These are phyloP conservation scores for Cucurbita maxima DNA, from an alignment of 306 rosid genomes.

Conservation along the genomic window DNA sequence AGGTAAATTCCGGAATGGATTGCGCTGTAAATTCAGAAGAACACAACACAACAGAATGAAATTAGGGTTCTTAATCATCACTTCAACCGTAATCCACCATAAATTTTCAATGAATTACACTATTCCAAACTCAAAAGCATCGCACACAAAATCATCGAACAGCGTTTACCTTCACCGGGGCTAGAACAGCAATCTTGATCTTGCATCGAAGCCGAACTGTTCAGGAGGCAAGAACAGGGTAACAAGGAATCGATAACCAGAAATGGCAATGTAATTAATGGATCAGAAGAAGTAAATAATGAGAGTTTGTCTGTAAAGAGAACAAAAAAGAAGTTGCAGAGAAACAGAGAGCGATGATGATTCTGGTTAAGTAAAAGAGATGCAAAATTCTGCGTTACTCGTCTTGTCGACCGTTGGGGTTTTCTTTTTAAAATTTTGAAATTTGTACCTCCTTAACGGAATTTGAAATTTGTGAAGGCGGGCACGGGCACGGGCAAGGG, in stretches of 20 bases:
- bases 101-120: background rate
- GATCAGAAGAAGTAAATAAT: background rate
- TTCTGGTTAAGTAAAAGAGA: too few relatives aligned
- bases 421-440: too few relatives aligned
- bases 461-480: too few relatives aligned
- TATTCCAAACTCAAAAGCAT: background rate
- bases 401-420: too few relatives aligned
- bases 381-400: too few relatives aligned
- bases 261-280: background rate
- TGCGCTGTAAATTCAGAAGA: too few relatives aligned
- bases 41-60: too few relatives aligned
- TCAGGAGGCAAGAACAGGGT: background rate
- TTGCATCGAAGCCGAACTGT: background rate
- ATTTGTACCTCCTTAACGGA: too few relatives aligned
- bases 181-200: slow-evolving; percentile 1
- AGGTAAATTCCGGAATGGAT: slow-evolving; percentile 35
- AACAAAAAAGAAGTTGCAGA: too few relatives aligned
- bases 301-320: too few relatives aligned
- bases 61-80: background rate
- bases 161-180: background rate
- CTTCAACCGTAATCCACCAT: background rate
- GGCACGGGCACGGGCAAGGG: too few relatives aligned
- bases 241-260: background rate
- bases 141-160: background rate
- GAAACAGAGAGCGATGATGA: too few relatives aligned